Base-by-base conservation (phyloP, 306 rosid species). In the Cyamopsis tetragonoloba region DNA sequence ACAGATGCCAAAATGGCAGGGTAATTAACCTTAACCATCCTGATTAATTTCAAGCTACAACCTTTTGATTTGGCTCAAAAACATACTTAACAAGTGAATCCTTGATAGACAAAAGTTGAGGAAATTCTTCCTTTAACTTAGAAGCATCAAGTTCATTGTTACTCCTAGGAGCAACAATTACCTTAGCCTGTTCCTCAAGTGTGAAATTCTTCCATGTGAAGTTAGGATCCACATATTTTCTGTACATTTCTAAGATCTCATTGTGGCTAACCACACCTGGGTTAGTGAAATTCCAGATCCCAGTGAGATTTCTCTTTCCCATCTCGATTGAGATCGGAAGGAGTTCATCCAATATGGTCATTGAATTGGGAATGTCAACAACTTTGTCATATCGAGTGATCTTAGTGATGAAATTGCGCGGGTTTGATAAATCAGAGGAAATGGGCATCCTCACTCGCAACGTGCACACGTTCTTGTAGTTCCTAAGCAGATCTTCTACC, bases 201-300 rank as follows among this genome's bases (percentile, higher is more conserved):
- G 68, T 86, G 68, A 88, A 91, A 76, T 91, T 91, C 68, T 81
- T 91, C 89, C 89, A 91, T 0, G 77, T 69, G 71, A 86, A 91
- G 64, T 15, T 78, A 20, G 96, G 91, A 74, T 91, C 88, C 3
- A 91, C 60, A 63, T 82, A 84, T 0, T 91, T 83, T 55, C 24
- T 82, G 57, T 91, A 91, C 97, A 88, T 82, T 61, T 91, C 81
- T 53, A 91, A 73, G 57, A 91, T 86, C 81, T 88, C 96, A 6
- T 91, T 88, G 91, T 91, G 97, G 85, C 96, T 88, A 5, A 91
- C 97, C 55, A 91, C 97, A 22, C 97, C 96, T 1, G 93, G 96
- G 79, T 88, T 91, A 0, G 96, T 91, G 88, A 91, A 91, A 75
- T 91, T 91, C 87, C 89, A 88, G 60, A 88, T 78, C 38, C 75